Base-by-base conservation (phyloP, 2,329 filamentous ascomycete genomes). In the Fusarium redolens region DNA sequence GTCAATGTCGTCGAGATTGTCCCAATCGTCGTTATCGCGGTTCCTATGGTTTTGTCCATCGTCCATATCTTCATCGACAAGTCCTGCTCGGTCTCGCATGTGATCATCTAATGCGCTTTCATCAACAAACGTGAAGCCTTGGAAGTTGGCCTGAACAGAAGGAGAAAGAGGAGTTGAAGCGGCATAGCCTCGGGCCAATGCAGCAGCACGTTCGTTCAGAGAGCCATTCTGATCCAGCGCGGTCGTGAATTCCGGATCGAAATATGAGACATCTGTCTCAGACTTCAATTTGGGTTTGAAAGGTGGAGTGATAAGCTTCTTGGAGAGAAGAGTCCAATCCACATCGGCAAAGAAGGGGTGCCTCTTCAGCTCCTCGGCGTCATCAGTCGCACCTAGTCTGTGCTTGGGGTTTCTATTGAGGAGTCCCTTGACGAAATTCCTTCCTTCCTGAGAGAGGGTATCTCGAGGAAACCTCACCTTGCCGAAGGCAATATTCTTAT, bases 401-500 rank as follows among this genome's bases (percentile, higher is more conserved):
- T 99, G 96, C 83, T 95, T 97, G 52, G 96, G 96, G 81, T 99
- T 99, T 79, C 96, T 91, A 85, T 99, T 99, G 61, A 99, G 89
- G 70, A 99, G 85, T 25, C 96, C 96, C 86, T 99, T 99, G 79
- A 99, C 96, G 78, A 99, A 99, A 83, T 97, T 98, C 66, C 96
- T 91, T 66, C 96, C 96, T 82, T 99, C 96, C 44, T 95, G 92
- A 69, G 95, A 98, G 37, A 99, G 86, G 3, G 96, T 97, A 82
- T 99, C 96, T 74, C 95, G 90, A 12, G 96, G 96, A 82, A 99
- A 99, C 69, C 96, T 90, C 65, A 99, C 96, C 81, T 99, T 99
- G 80, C 96, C 96, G 79, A 99, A 99, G 0, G 96, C 96, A 81
- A 99, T 99, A 85, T 99, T 99, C 87, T 99, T 99, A 87, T 99